Evolutionary conservation across 176 grass and related monocot genomes (phyloP).

Genomic region (Guadua angustifolia): DNA sequence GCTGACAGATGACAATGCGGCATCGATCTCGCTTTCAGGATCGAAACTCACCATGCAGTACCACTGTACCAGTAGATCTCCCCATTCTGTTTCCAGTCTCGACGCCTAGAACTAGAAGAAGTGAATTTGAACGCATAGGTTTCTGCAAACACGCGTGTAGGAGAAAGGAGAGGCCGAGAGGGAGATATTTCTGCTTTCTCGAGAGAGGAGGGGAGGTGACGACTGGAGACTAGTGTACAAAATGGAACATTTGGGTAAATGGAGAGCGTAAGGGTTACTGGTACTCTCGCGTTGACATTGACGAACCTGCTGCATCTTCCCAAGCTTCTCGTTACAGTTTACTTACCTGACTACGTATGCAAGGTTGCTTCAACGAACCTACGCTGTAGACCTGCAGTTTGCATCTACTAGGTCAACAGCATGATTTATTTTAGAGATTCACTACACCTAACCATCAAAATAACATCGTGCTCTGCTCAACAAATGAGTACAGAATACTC

Average conservation of each 20-base stretch:
- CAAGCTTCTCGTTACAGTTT: conserved; percentile 18
- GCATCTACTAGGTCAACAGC: conserved; percentile 43
- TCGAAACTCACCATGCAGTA: not conserved
- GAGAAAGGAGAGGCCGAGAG: not conserved
- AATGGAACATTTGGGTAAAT: conserved; percentile 39
- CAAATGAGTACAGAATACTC: not conserved
- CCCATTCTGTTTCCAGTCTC: not conserved
- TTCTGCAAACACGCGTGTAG: not conserved
- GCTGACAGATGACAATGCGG: conserved; percentile 10
- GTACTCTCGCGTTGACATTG: conserved; percentile 40
- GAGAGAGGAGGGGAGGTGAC: not conserved
- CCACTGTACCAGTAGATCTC: not conserved
- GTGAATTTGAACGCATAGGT: not conserved
- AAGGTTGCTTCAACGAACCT: conserved; percentile 51
- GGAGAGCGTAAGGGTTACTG: not conserved
- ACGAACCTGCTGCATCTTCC: not conserved
- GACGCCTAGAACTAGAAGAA: not conserved
- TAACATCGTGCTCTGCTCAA: not conserved
- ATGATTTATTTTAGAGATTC: not conserved
- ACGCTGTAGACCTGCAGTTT: conserved; percentile 38
- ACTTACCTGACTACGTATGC: not conserved
- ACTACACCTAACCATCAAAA: not conserved
- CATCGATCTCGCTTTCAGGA: not conserved
- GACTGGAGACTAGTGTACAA: not conserved
- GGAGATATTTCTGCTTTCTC: not conserved